These are phyloP conservation scores for Alternaria sp. DNA, from an alignment of 2,329 filamentous ascomycete genomes.

Conservation along the genomic window DNA sequence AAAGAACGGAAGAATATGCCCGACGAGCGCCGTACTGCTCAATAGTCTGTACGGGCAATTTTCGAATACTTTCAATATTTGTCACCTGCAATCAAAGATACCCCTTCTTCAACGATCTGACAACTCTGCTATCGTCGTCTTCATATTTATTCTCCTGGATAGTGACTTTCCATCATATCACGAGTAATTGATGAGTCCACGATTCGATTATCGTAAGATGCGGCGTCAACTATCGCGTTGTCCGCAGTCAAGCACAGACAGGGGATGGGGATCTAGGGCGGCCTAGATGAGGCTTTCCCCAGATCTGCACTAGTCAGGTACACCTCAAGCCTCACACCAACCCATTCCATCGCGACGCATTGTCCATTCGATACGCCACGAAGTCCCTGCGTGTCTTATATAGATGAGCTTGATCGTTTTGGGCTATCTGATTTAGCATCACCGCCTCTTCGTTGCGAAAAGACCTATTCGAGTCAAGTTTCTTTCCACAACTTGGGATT, in stretches of 20 bases:
- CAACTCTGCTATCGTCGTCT: neutral
- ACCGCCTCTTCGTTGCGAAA: neutral
- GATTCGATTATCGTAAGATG: neutral
- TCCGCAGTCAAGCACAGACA: neutral
- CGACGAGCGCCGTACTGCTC: constrained; percentile 42
- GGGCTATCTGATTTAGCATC: neutral
- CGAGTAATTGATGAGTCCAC: neutral
- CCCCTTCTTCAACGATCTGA: constrained; percentile 4
- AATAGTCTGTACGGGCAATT: neutral
- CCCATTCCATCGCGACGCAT: neutral
- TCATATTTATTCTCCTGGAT: neutral
- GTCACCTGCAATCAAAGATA: constrained; percentile 4
- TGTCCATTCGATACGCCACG: constrained; percentile 2
- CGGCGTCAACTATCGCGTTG: neutral
- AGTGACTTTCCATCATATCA: fast-evolving
- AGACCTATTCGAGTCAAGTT: neutral
- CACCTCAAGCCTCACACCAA: neutral
- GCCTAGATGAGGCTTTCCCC: neutral
- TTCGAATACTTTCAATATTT: neutral
- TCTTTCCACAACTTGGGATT: neutral
- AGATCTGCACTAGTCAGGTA: constrained; percentile 1
- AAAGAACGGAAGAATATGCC: constrained; percentile 77
- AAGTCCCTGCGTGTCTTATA: neutral
- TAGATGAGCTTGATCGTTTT: neutral
- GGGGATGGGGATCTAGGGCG: neutral